phyloP scores from a whole-genome alignment of 2,329 filamentous ascomycete species.

The Hypoxylon sp. region DNA sequence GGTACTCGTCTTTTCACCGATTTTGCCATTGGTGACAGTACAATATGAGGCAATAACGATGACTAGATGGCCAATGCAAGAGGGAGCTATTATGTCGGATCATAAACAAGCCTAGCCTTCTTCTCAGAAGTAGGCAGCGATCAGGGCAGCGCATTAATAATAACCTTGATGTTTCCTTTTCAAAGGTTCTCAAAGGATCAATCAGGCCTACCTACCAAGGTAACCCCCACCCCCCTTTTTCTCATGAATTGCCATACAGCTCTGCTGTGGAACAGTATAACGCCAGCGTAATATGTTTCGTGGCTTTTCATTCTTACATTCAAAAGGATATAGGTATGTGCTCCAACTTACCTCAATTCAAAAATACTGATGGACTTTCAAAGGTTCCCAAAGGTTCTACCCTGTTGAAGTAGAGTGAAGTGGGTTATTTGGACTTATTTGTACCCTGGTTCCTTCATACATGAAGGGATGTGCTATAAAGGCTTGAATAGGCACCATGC shows the following conservation, averaged over 20 bases:
- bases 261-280: neutral
- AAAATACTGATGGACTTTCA: neutral
- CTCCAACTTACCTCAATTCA: neutral
- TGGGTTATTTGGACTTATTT: too few relatives aligned
- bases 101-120: neutral
- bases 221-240: too few relatives aligned
- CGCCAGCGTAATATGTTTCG: neutral
- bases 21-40: too few relatives aligned
- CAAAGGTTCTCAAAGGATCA: slow-evolving; percentile 1
- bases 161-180: neutral
- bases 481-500: neutral
- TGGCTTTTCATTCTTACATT: neutral
- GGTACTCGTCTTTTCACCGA: too few relatives aligned
- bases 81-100: neutral
- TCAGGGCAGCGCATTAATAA: neutral
- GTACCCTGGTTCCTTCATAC: neutral
- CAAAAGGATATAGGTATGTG: neutral
- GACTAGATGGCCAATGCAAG: neutral
- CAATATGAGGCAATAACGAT: neutral
- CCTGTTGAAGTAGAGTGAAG: neutral
- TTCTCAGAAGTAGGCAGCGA: neutral
- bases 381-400: neutral
- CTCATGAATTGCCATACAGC: neutral
- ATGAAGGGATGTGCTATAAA: neutral
- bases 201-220: neutral